Percentiles rank a stretch among this genome's conserved stretches.
Conservation (phyloP, 306 rosid species). For the Begonia loranthoides region DNA sequence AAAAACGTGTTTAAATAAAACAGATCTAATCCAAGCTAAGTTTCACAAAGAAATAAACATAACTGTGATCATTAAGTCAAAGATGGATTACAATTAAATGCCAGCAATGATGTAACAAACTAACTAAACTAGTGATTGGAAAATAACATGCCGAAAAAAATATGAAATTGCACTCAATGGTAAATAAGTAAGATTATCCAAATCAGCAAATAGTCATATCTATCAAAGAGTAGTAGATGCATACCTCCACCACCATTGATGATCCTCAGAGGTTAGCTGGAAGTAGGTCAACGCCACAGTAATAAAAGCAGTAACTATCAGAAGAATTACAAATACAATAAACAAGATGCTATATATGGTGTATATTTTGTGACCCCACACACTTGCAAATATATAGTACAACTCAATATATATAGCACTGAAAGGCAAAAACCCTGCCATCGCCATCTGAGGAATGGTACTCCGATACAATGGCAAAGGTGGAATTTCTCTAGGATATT, state of each 20-base stretch:
- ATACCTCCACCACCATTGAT: slow-evolving; percentile 58
- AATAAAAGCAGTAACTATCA: slow-evolving; percentile 36
- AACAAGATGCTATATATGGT: slow-evolving; percentile 15
- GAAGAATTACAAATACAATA: slow-evolving; percentile 33
- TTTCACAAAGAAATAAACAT: no score
- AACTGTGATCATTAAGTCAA: no score
- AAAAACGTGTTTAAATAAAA: no score
- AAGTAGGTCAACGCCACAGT: slow-evolving; percentile 28
- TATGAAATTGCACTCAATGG: no score
- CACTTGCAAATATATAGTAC: slow-evolving; percentile 40
- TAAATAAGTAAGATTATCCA: no score
- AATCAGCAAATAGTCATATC: no score
- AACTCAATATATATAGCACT: slow-evolving; percentile 31
- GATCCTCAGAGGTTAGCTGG: slow-evolving; percentile 48
- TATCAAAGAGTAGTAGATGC: no score
- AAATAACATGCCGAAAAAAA: no score
- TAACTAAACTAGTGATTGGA: no score
- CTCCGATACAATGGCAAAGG: slow-evolving; percentile 41
- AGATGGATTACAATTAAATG: no score
- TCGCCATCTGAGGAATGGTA: slow-evolving; percentile 36
- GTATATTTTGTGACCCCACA: slow-evolving; percentile 42
- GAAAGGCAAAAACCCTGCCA: slow-evolving; percentile 49
- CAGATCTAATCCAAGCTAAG: no score
- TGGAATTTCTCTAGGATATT: slow-evolving; percentile 36
- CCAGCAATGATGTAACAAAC: no score